Evolutionary conservation across 257 asterid genomes (phyloP).

Genomic region (Apocynum venetum): DNA sequence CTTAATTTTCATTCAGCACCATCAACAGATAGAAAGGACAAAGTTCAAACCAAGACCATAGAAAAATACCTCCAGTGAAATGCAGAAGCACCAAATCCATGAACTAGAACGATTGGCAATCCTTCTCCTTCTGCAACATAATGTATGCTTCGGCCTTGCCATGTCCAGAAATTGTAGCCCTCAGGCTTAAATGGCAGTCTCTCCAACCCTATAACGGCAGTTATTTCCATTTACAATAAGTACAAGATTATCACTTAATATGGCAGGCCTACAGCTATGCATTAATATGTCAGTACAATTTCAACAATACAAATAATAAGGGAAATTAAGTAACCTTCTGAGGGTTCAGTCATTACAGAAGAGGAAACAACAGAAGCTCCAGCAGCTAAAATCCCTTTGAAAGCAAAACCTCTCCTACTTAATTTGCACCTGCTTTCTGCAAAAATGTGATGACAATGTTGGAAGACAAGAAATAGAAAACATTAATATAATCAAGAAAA

Average conservation of each 20-base stretch:
- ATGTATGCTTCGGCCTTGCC: slow-evolving; percentile 78
- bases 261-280: neutral
- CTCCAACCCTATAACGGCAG: slow-evolving; percentile 52
- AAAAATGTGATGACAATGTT: neutral
- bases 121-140: slow-evolving; percentile 96
- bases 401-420: slow-evolving; percentile 58
- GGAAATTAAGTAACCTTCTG: slow-evolving; percentile 40
- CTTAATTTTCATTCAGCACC: neutral
- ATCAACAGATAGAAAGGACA: neutral
- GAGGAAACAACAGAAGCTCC: slow-evolving; percentile 66
- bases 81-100: slow-evolving; percentile 98
- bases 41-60: neutral
- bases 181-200: slow-evolving; percentile 66
- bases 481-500: neutral
- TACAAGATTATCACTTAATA: neutral
- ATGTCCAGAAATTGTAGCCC: slow-evolving; percentile 83
- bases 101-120: slow-evolving; percentile 74
- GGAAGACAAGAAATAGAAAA: neutral
- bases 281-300: neutral
- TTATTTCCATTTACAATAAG: neutral
- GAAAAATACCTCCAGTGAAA: slow-evolving; percentile 83
- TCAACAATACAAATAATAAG: neutral
- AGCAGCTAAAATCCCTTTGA: slow-evolving; percentile 68
- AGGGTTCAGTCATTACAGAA: slow-evolving; percentile 49
- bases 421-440: slow-evolving; percentile 62